Percentiles rank a stretch among this genome's conserved stretches.
These are phyloP conservation scores for Stephania yunnanensis DNA, from an alignment of 164 flowering plant species.

Conservation along the genomic window DNA sequence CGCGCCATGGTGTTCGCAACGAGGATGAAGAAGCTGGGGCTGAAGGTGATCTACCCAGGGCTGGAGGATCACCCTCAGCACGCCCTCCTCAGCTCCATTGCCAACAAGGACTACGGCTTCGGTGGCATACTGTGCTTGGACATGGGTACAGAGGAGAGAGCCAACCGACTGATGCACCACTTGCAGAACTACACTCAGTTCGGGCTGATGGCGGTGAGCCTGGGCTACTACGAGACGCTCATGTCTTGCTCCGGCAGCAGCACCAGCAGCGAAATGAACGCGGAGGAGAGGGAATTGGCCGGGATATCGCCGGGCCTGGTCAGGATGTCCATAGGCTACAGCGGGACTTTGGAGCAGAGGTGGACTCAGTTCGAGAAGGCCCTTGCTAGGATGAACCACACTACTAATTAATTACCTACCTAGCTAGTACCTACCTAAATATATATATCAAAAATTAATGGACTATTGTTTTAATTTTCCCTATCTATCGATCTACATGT, in stretches of 20 bases:
- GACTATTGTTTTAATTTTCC: too few species aligned
- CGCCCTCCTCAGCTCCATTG: conserved; percentile 43
- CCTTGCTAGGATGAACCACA: conserved; percentile 21
- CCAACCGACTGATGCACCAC: conserved; percentile 59
- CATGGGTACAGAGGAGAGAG: conserved; percentile 82
- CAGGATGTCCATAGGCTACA: conserved; percentile 86
- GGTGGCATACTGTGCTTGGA: conserved; percentile 79
- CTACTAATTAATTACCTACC: neutral
- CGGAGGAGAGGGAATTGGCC: conserved; percentile 56
- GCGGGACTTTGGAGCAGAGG: conserved; percentile 77
- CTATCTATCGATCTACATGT: neutral
- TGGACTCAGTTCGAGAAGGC: conserved; percentile 87
- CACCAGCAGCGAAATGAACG: conserved; percentile 81
- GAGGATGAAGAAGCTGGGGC: conserved; percentile 74
- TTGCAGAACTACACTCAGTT: conserved; percentile 72
- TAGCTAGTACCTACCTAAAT: neutral
- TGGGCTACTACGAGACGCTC: conserved; percentile 93
- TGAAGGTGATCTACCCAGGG: conserved; percentile 92
- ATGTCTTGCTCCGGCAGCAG: conserved; percentile 97
- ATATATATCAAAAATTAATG: neutral
- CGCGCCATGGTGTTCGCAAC: conserved; percentile 64
- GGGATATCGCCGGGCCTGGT: conserved; percentile 88
- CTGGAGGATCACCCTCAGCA: conserved; percentile 83
- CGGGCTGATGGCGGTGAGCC: conserved; percentile 89
- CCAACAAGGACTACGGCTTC: conserved; percentile 62